Evolutionary conservation across 441 rosid genomes (phyloP).

Genomic region (Viola pubescens): DNA sequence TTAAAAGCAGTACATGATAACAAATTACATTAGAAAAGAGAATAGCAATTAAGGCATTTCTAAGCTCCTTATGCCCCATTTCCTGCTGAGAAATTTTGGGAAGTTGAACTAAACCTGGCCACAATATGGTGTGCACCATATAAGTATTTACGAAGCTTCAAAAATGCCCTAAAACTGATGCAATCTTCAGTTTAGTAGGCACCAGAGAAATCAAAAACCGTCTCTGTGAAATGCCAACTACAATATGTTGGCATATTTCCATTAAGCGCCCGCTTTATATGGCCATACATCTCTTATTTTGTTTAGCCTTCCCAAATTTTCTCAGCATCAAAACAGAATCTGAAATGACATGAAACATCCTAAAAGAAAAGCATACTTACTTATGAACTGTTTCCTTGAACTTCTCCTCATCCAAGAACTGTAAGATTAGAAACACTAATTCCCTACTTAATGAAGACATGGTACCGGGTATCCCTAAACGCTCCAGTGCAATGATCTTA

Average conservation of each 20-base stretch:
- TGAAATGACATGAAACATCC: background rate
- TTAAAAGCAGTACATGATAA: background rate
- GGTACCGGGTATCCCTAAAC: slow-evolving; percentile 40
- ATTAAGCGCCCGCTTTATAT: background rate
- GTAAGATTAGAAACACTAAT: slow-evolving; percentile 54
- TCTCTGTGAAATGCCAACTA: background rate
- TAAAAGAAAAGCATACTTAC: slow-evolving; percentile 24
- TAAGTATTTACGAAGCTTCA: background rate
- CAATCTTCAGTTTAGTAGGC: slow-evolving; percentile 2
- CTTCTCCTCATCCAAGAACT: slow-evolving; percentile 60
- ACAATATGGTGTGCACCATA: background rate
- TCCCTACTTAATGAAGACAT: slow-evolving; percentile 62
- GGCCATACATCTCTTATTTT: background rate
- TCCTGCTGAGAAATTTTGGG: slow-evolving; percentile 4
- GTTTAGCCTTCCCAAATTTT: slow-evolving; percentile 1
- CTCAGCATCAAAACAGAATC: slow-evolving; percentile 14
- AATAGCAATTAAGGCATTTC: background rate
- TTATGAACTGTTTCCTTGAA: slow-evolving; percentile 46
- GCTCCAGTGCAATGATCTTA: slow-evolving; percentile 37
- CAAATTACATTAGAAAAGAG: background rate
- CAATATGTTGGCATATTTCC: background rate
- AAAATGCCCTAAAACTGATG: background rate
- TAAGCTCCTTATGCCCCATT: slow-evolving; percentile 8
- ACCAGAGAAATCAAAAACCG: background rate
- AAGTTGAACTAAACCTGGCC: slow-evolving; percentile 2